Conservation (phyloP, 371 early-diverging fungal species). For the Mucor lusitanicus region DNA sequence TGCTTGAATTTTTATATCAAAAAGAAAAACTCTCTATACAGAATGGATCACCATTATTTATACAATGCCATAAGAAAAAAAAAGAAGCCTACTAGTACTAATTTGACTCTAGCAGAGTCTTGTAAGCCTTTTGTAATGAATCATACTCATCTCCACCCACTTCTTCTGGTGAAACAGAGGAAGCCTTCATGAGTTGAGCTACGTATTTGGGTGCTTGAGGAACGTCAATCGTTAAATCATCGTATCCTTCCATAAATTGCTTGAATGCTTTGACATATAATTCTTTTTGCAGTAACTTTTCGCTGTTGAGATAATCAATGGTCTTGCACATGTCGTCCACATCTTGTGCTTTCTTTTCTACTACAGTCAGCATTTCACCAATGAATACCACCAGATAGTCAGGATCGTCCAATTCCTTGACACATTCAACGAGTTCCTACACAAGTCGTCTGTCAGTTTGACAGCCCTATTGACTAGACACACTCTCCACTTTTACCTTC, state of each 20-base stretch:
- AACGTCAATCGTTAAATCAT: constrained; percentile 82
- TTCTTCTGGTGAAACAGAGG: constrained; percentile 13
- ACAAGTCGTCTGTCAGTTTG: neutral
- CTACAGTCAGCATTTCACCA: constrained; percentile 39
- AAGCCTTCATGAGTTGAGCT: constrained; percentile 39
- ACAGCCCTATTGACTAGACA: too few species aligned
- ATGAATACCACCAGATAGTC: constrained; percentile 55
- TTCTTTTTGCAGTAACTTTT: constrained; percentile 41
- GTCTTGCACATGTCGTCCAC: constrained; percentile 56
- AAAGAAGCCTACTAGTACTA: neutral
- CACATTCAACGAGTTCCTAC: constrained; percentile 61
- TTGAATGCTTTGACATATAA: constrained; percentile 58
- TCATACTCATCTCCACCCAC: constrained; percentile 15
- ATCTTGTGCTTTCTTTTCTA: constrained; percentile 65
- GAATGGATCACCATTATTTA: constrained; percentile 1
- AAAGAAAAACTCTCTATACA: constrained; percentile 4
- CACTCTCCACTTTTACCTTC: constrained; percentile 24
- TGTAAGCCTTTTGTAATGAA: constrained; percentile 21
- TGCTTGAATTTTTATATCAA: neutral
- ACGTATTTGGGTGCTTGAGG: constrained; percentile 77
- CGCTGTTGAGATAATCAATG: constrained; percentile 46
- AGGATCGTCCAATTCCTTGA: constrained; percentile 67
- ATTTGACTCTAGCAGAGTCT: constrained; percentile 1
- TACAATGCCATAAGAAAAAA: neutral
- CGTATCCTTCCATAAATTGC: constrained; percentile 64